phyloP scores from a whole-genome alignment of 2,329 filamentous ascomycete species.

The Colletotrichum karsti region DNA sequence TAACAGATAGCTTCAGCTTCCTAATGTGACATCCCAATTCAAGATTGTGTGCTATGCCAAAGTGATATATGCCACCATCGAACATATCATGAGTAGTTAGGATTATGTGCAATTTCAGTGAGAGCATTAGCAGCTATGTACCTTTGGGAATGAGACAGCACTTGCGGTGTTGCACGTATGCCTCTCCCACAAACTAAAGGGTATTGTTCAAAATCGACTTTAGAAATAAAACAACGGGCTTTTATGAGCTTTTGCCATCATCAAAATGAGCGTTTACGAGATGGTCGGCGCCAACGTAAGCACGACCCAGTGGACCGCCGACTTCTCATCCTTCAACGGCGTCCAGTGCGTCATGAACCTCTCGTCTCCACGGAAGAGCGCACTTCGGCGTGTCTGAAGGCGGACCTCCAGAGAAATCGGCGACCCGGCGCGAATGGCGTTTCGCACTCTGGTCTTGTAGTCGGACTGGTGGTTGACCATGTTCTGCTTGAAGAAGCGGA shows the following conservation, averaged over 20 bases:
- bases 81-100: no score
- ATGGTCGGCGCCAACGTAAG: constrained; percentile 26
- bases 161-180: no score
- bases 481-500: constrained; percentile 36
- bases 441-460: constrained; percentile 33
- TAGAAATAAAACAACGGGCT: background rate
- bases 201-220: background rate
- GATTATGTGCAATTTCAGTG: no score
- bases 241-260: background rate
- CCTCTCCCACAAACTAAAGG: background rate
- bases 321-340: constrained; percentile 29
- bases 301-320: constrained; percentile 21
- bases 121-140: no score
- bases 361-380: constrained; percentile 34
- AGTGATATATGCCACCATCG: no score
- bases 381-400: constrained; percentile 36
- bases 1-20: no score
- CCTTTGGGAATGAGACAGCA: no score
- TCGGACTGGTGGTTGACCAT: constrained; percentile 34
- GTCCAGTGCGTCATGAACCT: constrained; percentile 31
- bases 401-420: constrained; percentile 39
- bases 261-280: background rate
- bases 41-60: no score
- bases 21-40: no score
- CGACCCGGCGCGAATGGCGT: constrained; percentile 35